Conservation (phyloP, 768 basidiomycete genomes). For the Strobilomyces confusus region DNA sequence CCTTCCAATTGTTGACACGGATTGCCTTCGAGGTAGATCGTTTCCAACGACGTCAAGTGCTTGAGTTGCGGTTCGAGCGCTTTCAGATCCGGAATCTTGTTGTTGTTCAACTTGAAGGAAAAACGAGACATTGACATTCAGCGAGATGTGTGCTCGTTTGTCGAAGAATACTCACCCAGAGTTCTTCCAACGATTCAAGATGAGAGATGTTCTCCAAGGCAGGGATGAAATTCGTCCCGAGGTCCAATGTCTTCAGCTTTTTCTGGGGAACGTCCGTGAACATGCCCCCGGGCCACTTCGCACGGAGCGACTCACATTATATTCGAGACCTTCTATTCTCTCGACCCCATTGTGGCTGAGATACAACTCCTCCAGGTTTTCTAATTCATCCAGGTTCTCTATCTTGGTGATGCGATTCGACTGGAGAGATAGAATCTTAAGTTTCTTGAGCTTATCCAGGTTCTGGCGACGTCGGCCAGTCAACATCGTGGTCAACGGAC, state of each 20-base stretch:
- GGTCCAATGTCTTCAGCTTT: conserved; percentile 81
- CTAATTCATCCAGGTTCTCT: conserved; percentile 72
- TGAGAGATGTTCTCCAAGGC: conserved; percentile 81
- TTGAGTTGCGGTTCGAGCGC: conserved; percentile 65
- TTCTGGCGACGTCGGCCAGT: conserved; percentile 43
- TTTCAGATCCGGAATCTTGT: conserved; percentile 70
- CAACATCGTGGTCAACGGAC: neutral
- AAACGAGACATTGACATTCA: neutral
- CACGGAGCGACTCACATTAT: conserved; percentile 55
- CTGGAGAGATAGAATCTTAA: conserved; percentile 86
- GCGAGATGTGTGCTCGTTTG: neutral
- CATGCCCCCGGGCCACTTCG: neutral
- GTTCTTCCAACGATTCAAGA: conserved; percentile 73
- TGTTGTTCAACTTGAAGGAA: conserved; percentile 76
- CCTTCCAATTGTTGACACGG: conserved; percentile 83
- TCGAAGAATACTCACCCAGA: conserved; percentile 65
- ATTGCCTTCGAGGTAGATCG: conserved; percentile 93
- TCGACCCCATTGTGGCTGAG: conserved; percentile 91
- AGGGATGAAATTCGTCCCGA: conserved; percentile 81
- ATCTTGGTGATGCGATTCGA: conserved; percentile 91
- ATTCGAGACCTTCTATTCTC: conserved; percentile 77
- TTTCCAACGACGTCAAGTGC: conserved; percentile 61
- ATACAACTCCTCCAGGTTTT: conserved; percentile 83
- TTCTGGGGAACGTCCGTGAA: conserved; percentile 27
- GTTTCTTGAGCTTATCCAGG: conserved; percentile 59